phyloP scores from a whole-genome alignment of 192 early-diverging fungal genomes.

The Umbelopsis sp. region DNA sequence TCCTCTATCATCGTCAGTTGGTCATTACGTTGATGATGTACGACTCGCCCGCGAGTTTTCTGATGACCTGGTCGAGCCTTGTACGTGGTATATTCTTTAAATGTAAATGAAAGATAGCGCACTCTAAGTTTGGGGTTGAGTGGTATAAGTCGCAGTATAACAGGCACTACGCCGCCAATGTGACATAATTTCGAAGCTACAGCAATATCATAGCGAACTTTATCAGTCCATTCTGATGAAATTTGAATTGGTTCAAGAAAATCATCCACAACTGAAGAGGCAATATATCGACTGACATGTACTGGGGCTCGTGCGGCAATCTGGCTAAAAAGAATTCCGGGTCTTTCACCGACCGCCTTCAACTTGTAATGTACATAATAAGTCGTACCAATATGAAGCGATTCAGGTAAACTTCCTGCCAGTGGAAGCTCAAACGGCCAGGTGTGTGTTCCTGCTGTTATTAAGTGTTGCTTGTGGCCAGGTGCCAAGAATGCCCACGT shows the following conservation, averaged over 20 bases:
- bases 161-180: constrained; percentile 51
- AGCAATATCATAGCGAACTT: constrained; percentile 56
- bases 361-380: constrained; percentile 51
- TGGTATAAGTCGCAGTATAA: constrained; percentile 46
- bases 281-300: not conserved
- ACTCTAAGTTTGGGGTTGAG: constrained; percentile 45
- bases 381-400: constrained; percentile 40
- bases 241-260: constrained; percentile 46
- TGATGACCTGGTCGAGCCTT: constrained; percentile 4
- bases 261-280: constrained; percentile 23
- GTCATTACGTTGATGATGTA: constrained; percentile 18
- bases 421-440: constrained; percentile 56
- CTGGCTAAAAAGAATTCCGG: constrained; percentile 47
- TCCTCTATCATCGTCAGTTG: not conserved
- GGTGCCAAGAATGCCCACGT: constrained; percentile 53
- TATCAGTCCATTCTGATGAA: constrained; percentile 52
- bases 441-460: constrained; percentile 36
- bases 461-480: constrained; percentile 29
- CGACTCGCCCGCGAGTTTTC: constrained; percentile 6
- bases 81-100: constrained; percentile 58
- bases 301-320: constrained; percentile 8
- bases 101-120: constrained; percentile 37
- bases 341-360: constrained; percentile 51
- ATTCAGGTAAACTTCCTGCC: constrained; percentile 59
- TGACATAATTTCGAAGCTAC: constrained; percentile 51